Evolutionary conservation across 805 yeast genomes (phyloP).

Genomic region (Naumovozyma castellii): DNA sequence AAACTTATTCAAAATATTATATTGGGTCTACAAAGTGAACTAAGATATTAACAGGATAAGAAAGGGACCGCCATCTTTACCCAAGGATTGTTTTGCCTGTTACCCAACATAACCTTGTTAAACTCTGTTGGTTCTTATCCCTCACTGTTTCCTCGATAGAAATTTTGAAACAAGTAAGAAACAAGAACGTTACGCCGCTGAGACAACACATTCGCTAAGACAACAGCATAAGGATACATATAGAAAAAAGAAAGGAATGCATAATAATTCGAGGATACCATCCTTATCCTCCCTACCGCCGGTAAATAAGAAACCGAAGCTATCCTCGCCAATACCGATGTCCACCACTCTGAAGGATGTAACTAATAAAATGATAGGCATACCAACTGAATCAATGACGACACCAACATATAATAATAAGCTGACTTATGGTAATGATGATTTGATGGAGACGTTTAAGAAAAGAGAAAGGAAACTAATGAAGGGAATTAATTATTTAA

Average conservation of each 20-base stretch:
- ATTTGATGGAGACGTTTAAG: conserved; percentile 26
- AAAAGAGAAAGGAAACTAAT: conserved; percentile 25
- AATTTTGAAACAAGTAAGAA: neutral
- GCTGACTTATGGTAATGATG: conserved; percentile 23
- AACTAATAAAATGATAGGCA: neutral
- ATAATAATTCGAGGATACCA: neutral
- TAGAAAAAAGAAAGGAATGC: neutral
- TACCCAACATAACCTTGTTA: too few relatives aligned
- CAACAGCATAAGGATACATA: neutral
- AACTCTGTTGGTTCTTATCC: too few relatives aligned
- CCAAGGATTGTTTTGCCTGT: too few relatives aligned
- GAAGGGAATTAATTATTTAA: conserved; percentile 22
- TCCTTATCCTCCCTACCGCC: neutral
- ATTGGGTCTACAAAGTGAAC: too few relatives aligned
- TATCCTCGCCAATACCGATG: neutral
- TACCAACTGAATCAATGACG: neutral
- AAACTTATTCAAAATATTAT: too few relatives aligned
- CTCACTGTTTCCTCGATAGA: too few relatives aligned
- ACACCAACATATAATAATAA: neutral
- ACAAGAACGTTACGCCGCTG: neutral
- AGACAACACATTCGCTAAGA: neutral
- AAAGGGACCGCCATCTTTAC: too few relatives aligned
- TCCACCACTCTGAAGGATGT: neutral
- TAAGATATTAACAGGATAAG: too few relatives aligned
- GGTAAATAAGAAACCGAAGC: neutral